Conservation (phyloP, 2,329 filamentous ascomycete species). For the Tolypocladium capitatum region DNA sequence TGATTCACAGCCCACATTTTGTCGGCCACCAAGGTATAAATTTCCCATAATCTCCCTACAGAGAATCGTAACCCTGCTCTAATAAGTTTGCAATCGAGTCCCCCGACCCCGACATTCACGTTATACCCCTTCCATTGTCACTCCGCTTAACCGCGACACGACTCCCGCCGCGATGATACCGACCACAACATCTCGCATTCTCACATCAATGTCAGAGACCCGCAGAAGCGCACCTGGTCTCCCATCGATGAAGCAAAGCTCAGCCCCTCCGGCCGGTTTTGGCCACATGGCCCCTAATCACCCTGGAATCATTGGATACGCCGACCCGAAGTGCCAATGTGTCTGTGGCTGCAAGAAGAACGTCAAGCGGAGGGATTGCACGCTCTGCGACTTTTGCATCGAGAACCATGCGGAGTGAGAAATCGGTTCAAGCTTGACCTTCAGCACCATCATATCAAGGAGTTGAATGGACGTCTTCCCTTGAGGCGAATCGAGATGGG, state of each 20-base stretch:
- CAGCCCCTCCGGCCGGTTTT: neutral
- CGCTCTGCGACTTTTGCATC: neutral
- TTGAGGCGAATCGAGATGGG: too few relatives aligned
- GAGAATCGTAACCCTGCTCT: neutral
- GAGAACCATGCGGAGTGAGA: neutral
- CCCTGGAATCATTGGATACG: neutral
- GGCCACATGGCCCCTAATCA: neutral
- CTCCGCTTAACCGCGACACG: too few relatives aligned
- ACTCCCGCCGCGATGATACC: neutral
- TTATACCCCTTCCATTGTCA: too few relatives aligned
- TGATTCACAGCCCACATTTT: neutral
- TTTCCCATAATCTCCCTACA: neutral
- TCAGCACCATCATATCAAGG: neutral
- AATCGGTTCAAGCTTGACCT: too few relatives aligned
- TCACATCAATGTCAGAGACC: neutral
- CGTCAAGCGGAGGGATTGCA: neutral
- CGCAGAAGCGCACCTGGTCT: neutral
- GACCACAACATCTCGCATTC: neutral
- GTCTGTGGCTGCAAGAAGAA: neutral
- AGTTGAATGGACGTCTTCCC: too few relatives aligned
- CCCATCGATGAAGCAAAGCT: neutral
- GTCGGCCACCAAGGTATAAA: neutral
- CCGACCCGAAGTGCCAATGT: neutral
- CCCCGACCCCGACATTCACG: too few relatives aligned
- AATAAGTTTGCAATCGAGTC: neutral